These are phyloP conservation scores for Triticum dicoccoides DNA, from an alignment of 176 grass and related monocot species.

Conservation along the genomic window DNA sequence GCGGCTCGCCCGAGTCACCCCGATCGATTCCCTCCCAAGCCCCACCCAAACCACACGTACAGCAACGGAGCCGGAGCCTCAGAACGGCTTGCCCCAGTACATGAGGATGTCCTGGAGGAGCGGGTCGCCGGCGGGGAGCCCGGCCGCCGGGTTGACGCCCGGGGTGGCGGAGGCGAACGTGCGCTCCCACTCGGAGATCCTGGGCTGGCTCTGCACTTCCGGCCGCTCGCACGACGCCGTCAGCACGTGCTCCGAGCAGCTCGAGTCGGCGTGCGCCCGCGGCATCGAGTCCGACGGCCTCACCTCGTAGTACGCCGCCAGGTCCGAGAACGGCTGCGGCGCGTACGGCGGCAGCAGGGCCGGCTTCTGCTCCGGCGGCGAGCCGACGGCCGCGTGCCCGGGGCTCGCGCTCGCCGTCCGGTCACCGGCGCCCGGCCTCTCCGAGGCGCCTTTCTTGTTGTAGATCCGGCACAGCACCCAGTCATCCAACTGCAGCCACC, in stretches of 20 bases:
- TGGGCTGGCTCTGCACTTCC: constrained; percentile 73
- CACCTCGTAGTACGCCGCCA: constrained; percentile 49
- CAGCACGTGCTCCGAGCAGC: constrained; percentile 59
- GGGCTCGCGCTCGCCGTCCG: neutral
- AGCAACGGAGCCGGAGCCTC: neutral
- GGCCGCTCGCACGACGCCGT: constrained; percentile 46
- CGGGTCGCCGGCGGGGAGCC: constrained; percentile 24
- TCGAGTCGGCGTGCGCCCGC: constrained; percentile 54
- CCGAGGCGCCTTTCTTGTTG: constrained; percentile 59
- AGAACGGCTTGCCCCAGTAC: constrained; percentile 63
- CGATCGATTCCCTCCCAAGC: neutral
- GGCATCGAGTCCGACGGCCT: constrained; percentile 63
- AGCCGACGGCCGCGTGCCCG: neutral
- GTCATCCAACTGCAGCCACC: constrained; percentile 53
- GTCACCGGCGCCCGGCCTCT: neutral
- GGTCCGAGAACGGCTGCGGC: constrained; percentile 36
- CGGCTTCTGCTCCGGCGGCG: constrained; percentile 53
- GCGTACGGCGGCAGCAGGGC: constrained; percentile 9
- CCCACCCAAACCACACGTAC: neutral
- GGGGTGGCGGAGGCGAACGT: constrained; percentile 7
- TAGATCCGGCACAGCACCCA: constrained; percentile 87
- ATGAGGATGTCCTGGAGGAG: constrained; percentile 63
- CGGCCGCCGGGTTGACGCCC: constrained; percentile 1
- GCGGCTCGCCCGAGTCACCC: constrained; percentile 19
- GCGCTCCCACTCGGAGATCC: constrained; percentile 59